Conservation (phyloP, 2,329 filamentous ascomycete genomes). For the Orbilia ellipsospora region DNA sequence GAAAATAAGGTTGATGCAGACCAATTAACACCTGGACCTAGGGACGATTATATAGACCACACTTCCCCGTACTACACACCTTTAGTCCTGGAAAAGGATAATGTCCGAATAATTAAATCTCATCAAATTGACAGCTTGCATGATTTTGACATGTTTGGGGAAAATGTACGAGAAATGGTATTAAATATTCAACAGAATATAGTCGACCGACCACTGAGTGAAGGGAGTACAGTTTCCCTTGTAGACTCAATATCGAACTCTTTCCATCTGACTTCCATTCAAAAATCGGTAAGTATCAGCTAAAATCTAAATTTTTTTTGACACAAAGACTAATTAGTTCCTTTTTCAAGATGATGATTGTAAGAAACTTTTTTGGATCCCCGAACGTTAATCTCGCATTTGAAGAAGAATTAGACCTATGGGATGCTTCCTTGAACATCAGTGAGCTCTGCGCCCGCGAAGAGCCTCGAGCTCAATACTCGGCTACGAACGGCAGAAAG, state of each 20-base stretch:
- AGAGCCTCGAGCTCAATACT: not conserved
- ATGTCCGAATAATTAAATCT: slow-evolving; percentile 20
- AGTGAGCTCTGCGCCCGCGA: not conserved
- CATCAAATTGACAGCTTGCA: not conserved
- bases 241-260: not conserved
- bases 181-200: not conserved
- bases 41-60: too few relatives aligned
- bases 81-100: slow-evolving; percentile 18
- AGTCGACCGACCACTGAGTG: not conserved
- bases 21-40: too few relatives aligned
- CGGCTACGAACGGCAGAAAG: not conserved
- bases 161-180: slow-evolving; percentile 5
- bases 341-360: too few relatives aligned
- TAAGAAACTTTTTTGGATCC: too few relatives aligned
- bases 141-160: slow-evolving; percentile 2
- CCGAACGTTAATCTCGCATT: too few relatives aligned
- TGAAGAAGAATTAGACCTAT: too few relatives aligned
- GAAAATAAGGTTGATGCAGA: too few relatives aligned
- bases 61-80: slow-evolving; percentile 1
- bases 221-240: not conserved
- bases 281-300: too few relatives aligned
- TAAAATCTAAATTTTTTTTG: too few relatives aligned
- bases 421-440: too few relatives aligned
- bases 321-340: too few relatives aligned
- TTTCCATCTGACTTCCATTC: too few relatives aligned